Percentiles rank a stretch among this genome's conserved stretches.
Evolutionary conservation across 768 basidiomycete species (phyloP).

Genomic region (Mycena latifolia): DNA sequence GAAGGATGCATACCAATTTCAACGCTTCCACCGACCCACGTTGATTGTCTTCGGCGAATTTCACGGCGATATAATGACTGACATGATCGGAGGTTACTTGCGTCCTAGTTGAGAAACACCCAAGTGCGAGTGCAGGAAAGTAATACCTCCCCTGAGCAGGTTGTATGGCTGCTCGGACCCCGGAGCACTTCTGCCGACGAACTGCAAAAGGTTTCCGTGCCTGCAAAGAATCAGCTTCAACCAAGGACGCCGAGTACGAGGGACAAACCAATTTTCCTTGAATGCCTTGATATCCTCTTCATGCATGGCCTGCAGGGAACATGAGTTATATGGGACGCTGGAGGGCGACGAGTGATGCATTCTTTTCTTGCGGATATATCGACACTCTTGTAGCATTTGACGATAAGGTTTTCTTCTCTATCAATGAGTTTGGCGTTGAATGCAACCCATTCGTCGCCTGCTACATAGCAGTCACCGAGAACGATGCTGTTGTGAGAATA

Average conservation of each 20-base stretch:
- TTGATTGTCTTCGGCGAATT: slow-evolving; percentile 26
- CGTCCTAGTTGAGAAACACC: not conserved
- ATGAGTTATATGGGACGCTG: not conserved
- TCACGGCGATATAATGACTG: slow-evolving; percentile 22
- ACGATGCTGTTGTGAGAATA: slow-evolving; percentile 12
- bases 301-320: slow-evolving; percentile 6
- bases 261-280: slow-evolving; percentile 21
- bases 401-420: slow-evolving; percentile 4
- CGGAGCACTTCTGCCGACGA: slow-evolving; percentile 20
- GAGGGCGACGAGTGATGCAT: not conserved
- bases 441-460: slow-evolving; percentile 17
- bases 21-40: slow-evolving; percentile 25
- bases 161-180: slow-evolving; percentile 16
- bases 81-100: slow-evolving; percentile 31
- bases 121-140: not conserved
- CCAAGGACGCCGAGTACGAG: too few relatives aligned
- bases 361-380: slow-evolving; percentile 1
- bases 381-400: slow-evolving; percentile 8
- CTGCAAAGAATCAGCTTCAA: not conserved
- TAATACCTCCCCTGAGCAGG: slow-evolving; percentile 21
- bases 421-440: slow-evolving; percentile 5
- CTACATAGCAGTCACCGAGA: slow-evolving; percentile 3
- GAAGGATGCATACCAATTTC: slow-evolving; percentile 11
- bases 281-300: slow-evolving; percentile 25
- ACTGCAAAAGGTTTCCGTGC: slow-evolving; percentile 26